phyloP scores from a whole-genome alignment of 2,329 filamentous ascomycete genomes.

The Fusarium concolor region DNA sequence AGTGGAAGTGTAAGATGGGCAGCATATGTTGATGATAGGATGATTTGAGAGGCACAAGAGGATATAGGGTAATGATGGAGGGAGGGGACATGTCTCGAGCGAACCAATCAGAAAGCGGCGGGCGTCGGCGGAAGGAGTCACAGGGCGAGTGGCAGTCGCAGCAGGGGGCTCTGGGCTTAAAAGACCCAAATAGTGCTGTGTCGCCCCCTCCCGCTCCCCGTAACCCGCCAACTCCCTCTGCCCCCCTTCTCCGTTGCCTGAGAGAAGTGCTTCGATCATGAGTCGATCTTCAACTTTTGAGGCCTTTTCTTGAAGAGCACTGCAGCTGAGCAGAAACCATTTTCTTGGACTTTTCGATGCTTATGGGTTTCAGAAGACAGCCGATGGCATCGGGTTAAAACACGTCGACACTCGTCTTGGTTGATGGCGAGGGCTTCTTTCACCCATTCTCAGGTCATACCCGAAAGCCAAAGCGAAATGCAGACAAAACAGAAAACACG shows the following conservation, averaged over 20 bases:
- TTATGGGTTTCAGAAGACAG: background rate
- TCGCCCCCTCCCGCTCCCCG: constrained; percentile 54
- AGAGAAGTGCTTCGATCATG: constrained; percentile 9
- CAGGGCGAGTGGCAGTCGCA: background rate
- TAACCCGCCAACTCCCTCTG: constrained; percentile 45
- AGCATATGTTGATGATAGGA: constrained; percentile 20
- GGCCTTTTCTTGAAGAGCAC: constrained; percentile 11
- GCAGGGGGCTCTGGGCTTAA: too few species aligned
- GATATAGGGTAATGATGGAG: constrained; percentile 21
- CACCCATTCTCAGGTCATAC: constrained; percentile 39
- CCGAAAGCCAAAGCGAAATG: constrained; percentile 4
- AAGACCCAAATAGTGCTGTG: constrained; percentile 56
- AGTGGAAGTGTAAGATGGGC: constrained; percentile 26
- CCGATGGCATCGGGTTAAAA: background rate
- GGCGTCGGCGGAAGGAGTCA: constrained; percentile 31
- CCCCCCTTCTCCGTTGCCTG: constrained; percentile 1
- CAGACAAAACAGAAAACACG: constrained; percentile 10
- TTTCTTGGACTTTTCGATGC: background rate
- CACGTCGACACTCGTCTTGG: constrained; percentile 27
- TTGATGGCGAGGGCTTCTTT: constrained; percentile 44
- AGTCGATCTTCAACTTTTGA: constrained; percentile 15
- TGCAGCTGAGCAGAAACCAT: background rate
- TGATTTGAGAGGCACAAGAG: constrained; percentile 22
- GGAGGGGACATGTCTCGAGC: constrained; percentile 4
- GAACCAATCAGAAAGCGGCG: constrained; percentile 39